Evolutionary conservation across 2,329 filamentous ascomycete species (phyloP).

Genomic region (Tricladium varicosporioides): DNA sequence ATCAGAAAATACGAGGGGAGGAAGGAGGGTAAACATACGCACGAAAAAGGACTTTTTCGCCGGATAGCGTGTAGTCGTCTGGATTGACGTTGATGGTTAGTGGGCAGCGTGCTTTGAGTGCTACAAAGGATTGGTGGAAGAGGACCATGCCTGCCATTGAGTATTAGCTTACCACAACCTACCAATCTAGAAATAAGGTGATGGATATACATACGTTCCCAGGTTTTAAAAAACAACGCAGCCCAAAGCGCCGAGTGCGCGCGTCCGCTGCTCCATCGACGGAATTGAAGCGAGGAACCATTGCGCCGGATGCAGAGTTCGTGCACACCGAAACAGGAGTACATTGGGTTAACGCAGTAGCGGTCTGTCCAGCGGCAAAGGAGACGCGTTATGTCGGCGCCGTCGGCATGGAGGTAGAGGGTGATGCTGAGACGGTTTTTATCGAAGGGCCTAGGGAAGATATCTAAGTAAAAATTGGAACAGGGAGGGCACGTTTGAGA

Average conservation of each 20-base stretch:
- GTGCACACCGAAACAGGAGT: slow-evolving; percentile 51
- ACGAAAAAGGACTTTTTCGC: slow-evolving; percentile 54
- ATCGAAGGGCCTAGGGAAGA: slow-evolving; percentile 47
- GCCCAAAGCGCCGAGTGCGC: slow-evolving; percentile 51
- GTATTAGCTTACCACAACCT: neutral
- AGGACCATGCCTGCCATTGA: slow-evolving; percentile 52
- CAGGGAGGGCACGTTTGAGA: too few species aligned
- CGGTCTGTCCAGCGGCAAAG: slow-evolving; percentile 34
- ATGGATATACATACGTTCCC: slow-evolving; percentile 49
- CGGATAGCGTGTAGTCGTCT: slow-evolving; percentile 45
- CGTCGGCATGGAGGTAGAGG: slow-evolving; percentile 46
- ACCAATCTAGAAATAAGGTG: neutral
- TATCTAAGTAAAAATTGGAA: too few species aligned
- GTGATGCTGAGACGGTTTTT: slow-evolving; percentile 53
- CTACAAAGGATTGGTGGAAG: slow-evolving; percentile 57
- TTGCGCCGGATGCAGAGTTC: slow-evolving; percentile 53
- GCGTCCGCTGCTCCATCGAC: slow-evolving; percentile 48
- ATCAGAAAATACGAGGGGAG: neutral
- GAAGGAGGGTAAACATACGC: slow-evolving; percentile 43
- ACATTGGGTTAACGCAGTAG: slow-evolving; percentile 33
- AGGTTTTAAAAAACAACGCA: slow-evolving; percentile 54
- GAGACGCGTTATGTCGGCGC: slow-evolving; percentile 32
- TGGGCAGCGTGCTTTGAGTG: slow-evolving; percentile 51
- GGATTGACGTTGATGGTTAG: slow-evolving; percentile 44
- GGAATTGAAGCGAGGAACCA: slow-evolving; percentile 48